phyloP scores from a whole-genome alignment of 306 rosid species.

The Ammopiptanthus mongolicus region DNA sequence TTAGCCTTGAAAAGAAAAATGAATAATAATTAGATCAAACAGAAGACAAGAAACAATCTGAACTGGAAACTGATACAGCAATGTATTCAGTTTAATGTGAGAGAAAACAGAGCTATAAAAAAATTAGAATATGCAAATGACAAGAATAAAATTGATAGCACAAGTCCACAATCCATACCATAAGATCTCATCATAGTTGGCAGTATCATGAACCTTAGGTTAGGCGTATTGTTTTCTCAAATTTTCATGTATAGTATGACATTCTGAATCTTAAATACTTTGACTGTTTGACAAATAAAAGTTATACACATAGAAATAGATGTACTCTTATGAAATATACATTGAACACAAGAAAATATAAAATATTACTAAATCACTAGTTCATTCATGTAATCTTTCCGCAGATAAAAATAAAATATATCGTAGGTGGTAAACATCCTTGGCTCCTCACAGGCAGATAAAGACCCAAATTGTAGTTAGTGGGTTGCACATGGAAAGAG shows the following conservation, averaged over 20 bases:
- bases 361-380: not conserved
- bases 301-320: not conserved
- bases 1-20: constrained; percentile 58
- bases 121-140: not conserved
- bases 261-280: not conserved
- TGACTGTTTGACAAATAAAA: not conserved
- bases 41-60: not conserved
- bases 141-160: not conserved
- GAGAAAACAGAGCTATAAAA: not conserved
- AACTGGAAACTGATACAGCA: not conserved
- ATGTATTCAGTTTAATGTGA: not conserved
- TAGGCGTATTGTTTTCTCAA: not conserved
- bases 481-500: too few species aligned
- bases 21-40: constrained; percentile 1
- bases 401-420: too few species aligned
- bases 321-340: not conserved
- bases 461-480: too few species aligned
- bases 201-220: not conserved
- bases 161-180: not conserved
- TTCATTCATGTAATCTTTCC: not conserved
- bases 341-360: not conserved
- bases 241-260: not conserved
- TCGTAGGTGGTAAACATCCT: too few species aligned
- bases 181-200: not conserved
- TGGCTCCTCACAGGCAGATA: too few species aligned